phyloP scores from a whole-genome alignment of 108 stramenopile genomes.

The Cyclostephanos invisitatus region DNA sequence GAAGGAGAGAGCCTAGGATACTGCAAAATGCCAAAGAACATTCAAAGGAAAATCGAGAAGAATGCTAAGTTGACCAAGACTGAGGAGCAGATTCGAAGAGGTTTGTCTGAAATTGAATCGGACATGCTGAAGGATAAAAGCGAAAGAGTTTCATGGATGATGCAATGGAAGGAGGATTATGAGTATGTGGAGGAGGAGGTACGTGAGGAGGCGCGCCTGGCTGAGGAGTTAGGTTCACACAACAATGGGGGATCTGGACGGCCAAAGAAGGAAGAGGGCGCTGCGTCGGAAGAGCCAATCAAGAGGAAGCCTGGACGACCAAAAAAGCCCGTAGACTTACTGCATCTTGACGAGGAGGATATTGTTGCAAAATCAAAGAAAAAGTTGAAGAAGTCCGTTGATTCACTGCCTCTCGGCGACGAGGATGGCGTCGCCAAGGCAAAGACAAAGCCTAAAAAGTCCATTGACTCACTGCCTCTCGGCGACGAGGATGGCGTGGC shows the following conservation, averaged over 20 bases:
- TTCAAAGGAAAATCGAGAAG: constrained; percentile 44
- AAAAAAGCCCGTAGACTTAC: constrained; percentile 8
- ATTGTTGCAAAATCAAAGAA: constrained; percentile 18
- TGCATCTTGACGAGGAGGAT: constrained; percentile 1
- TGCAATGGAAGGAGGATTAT: constrained; percentile 46
- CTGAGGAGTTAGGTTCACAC: not conserved
- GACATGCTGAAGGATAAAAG: constrained; percentile 35
- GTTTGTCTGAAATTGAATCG: constrained; percentile 32
- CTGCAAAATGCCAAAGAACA: constrained; percentile 43
- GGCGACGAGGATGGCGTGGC: not conserved
- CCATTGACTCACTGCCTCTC: not conserved
- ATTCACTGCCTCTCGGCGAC: not conserved
- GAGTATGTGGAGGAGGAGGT: constrained; percentile 32
- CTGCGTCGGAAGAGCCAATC: constrained; percentile 13
- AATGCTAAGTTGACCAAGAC: constrained; percentile 47
- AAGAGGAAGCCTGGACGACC: constrained; percentile 48
- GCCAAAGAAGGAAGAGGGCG: constrained; percentile 31
- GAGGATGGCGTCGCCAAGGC: constrained; percentile 9
- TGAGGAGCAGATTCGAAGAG: constrained; percentile 47
- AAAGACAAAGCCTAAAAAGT: constrained; percentile 12
- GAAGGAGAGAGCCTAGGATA: constrained; percentile 40
- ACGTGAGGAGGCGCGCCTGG: not conserved
- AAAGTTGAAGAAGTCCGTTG: constrained; percentile 6
- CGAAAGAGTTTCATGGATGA: constrained; percentile 49
- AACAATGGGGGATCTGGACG: constrained; percentile 30